Percentiles rank a stretch among this genome's conserved stretches.
Conservation (phyloP, 140 eudicot species). For the Bidens hawaiensis region DNA sequence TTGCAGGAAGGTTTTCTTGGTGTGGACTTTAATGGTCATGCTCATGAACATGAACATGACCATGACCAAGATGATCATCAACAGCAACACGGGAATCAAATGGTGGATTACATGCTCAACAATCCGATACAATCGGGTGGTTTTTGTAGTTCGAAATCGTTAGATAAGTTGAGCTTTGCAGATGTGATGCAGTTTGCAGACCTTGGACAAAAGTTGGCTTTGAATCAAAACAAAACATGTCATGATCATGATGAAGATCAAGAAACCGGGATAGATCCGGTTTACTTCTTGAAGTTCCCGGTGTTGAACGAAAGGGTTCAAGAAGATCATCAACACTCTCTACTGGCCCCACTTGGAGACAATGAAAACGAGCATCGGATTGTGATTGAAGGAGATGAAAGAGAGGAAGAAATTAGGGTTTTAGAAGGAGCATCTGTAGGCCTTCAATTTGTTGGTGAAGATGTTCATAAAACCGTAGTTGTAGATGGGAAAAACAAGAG, state of each 20-base stretch:
- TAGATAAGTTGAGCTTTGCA: constrained; percentile 75
- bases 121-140: constrained; percentile 38
- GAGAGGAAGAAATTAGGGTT: constrained; percentile 35
- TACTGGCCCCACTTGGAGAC: constrained; percentile 39
- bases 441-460: constrained; percentile 44
- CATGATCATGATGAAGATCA: constrained; percentile 46
- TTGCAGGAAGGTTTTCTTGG: constrained; percentile 53
- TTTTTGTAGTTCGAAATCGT: constrained; percentile 40
- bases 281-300: constrained; percentile 76
- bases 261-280: constrained; percentile 47
- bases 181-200: constrained; percentile 98
- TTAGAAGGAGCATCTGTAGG: constrained; percentile 37
- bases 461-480: constrained; percentile 37
- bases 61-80: background rate
- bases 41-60: constrained; percentile 21
- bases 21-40: constrained; percentile 38
- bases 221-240: constrained; percentile 45
- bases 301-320: constrained; percentile 53
- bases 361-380: constrained; percentile 19
- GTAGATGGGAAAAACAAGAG: constrained; percentile 66
- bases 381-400: constrained; percentile 26
- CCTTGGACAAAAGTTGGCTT: constrained; percentile 70
- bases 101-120: constrained; percentile 60
- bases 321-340: constrained; percentile 35
- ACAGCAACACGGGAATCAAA: constrained; percentile 37